Evolutionary conservation across 805 yeast species (phyloP).

Genomic region (Schizosaccharomyces lindneri): DNA sequence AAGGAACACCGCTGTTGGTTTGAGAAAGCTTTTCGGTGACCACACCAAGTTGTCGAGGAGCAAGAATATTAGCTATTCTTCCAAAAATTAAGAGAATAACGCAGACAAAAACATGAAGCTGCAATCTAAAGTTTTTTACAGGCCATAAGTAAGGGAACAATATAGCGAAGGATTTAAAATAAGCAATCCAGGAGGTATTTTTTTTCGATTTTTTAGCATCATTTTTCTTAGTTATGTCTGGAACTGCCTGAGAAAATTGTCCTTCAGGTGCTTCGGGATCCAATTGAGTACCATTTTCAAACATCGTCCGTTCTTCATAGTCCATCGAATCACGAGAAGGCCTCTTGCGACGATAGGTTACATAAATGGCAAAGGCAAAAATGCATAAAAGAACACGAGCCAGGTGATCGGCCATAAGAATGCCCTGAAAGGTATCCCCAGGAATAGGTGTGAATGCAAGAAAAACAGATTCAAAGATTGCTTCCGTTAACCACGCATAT

Average conservation of each 20-base stretch:
- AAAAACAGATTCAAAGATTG: not conserved
- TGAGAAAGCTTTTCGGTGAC: constrained; percentile 6
- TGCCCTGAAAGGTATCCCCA: not conserved
- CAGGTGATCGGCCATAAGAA: not conserved
- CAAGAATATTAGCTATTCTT: constrained; percentile 6
- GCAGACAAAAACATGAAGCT: constrained; percentile 5
- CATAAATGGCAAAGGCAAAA: not conserved
- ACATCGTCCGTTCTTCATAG: no score
- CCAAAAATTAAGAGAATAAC: constrained; percentile 4
- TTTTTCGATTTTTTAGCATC: not conserved
- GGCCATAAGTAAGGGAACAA: constrained; percentile 8
- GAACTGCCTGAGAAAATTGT: not conserved
- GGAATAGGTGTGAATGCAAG: not conserved
- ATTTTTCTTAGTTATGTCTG: not conserved
- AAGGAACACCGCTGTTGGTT: constrained; percentile 3
- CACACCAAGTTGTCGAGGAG: constrained; percentile 7
- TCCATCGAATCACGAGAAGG: not conserved
- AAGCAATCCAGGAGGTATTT: not conserved
- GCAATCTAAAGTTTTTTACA: constrained; percentile 3
- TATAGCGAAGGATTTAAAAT: not conserved
- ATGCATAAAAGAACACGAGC: not conserved
- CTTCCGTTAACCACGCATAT: not conserved
- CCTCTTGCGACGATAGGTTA: not conserved
- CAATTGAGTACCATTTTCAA: not conserved
- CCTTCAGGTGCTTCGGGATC: not conserved